Evolutionary conservation across 177 flowering plant genomes (phyloP), one percentile per base, ranked within the genome.

Genomic region (Vitis hybrid): DNA sequence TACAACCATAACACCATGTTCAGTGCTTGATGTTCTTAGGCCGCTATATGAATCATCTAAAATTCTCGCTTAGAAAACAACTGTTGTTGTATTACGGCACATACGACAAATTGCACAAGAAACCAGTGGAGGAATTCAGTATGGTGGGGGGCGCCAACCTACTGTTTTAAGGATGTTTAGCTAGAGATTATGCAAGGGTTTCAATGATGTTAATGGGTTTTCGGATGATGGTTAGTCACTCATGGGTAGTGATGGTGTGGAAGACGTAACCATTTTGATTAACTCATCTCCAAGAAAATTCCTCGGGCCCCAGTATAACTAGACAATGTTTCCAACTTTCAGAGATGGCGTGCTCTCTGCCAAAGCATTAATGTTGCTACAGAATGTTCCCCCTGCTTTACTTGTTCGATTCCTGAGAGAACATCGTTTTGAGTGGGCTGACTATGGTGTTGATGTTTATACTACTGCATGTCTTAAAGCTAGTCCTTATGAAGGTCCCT

Each of bases 131-230:
- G 96, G 89, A 76, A 69, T 89, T 70, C 82, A 75, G 34, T 85
- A 77, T 72, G 82, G 88, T 62, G 84, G 85, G 86, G 3, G 94
- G 94, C 87, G 91, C 32, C 98, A 89, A 62, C 98, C 98, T 64
- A 89, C 96, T 68, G 91, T 89, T 18, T 74, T 91, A 26, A 80
- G 98, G 65, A 84, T 94, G 34, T 87, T 91, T 65, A 88, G 94
- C 72, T 96, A 88, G 76, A 87, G 87, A 73, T 77, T 92, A 58
- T 78, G 91, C 86, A 91, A 91, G 84, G 98, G 96, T 2, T 92
- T 92, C 69, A 89, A 92, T 74, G 96, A 92, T 75, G 98, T 92
- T 40, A 92, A 89, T 84, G 98, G 96, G 51, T 92, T 91, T 82
- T 70, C 77, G 34, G 96, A 91, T 79, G 94, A 91, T 82, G 96